phyloP scores from a whole-genome alignment of 2,329 filamentous ascomycete species.

The Pseudogymnoascus sp. region DNA sequence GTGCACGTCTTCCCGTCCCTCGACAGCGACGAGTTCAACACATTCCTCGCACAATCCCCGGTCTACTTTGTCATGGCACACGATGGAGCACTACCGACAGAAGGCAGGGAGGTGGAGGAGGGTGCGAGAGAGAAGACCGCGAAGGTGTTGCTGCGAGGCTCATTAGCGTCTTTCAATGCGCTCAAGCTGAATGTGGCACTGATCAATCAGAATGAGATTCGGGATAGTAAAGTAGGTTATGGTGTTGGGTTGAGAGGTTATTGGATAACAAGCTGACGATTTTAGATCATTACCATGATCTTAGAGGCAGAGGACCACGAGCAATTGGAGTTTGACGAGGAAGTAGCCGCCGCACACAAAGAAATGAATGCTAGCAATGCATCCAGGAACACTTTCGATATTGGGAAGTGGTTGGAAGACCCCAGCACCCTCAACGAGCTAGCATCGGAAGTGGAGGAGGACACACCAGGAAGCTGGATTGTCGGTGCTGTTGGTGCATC shows the following conservation, averaged over 20 bases:
- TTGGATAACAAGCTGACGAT: background rate
- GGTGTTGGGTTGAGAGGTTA: background rate
- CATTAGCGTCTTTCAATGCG: slow-evolving; percentile 48
- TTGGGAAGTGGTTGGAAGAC: background rate
- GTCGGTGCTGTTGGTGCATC: background rate
- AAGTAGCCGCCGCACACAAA: slow-evolving; percentile 4
- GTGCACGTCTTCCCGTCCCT: slow-evolving; percentile 39
- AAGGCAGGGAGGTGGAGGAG: background rate
- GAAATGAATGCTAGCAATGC: background rate
- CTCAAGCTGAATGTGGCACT: slow-evolving; percentile 55
- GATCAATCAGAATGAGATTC: slow-evolving; percentile 55
- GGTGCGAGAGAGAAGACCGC: slow-evolving; percentile 15
- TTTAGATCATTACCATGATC: slow-evolving; percentile 41
- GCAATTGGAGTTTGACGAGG: slow-evolving; percentile 8
- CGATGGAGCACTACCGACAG: slow-evolving; percentile 40
- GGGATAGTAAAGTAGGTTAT: slow-evolving; percentile 51
- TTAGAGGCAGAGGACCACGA: slow-evolving; percentile 29
- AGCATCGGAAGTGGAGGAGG: background rate
- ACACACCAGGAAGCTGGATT: background rate
- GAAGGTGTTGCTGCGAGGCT: slow-evolving; percentile 29
- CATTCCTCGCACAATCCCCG: slow-evolving; percentile 46
- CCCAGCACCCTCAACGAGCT: slow-evolving; percentile 4
- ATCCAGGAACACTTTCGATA: slow-evolving; percentile 4
- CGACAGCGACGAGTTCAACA: slow-evolving; percentile 41
- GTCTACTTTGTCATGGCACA: slow-evolving; percentile 64